A percentile compares a stretch with the other conserved stretches of the same genome.
Evolutionary conservation across 192 early-diverging fungal genomes (phyloP).

Genomic region (Cladochytrium replicatum): DNA sequence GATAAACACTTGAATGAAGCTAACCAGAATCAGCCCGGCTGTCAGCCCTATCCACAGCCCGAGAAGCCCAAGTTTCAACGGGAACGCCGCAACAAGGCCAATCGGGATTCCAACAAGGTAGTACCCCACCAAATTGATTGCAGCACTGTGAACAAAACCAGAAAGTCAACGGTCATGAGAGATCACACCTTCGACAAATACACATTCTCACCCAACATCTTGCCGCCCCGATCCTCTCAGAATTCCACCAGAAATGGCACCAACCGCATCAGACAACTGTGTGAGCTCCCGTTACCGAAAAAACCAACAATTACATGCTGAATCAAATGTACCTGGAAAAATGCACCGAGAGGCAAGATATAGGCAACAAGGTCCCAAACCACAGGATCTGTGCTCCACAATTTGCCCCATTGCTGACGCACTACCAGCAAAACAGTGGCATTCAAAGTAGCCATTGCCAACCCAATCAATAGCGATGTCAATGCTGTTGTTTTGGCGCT

Average conservation of each 20-base stretch:
- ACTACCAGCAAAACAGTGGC: conserved; percentile 37
- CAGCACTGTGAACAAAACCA: no score
- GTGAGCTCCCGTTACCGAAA: no score
- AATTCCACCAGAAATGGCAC: conserved; percentile 41
- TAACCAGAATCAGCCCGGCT: conserved; percentile 37
- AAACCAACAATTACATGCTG: no score
- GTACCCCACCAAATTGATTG: conserved; percentile 39
- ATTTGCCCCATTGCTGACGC: conserved; percentile 47
- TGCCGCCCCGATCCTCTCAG: conserved; percentile 72
- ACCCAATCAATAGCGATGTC: conserved; percentile 30
- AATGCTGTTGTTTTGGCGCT: conserved; percentile 2
- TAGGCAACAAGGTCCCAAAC: conserved; percentile 61
- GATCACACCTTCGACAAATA: no score
- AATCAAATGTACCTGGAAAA: conserved; percentile 49
- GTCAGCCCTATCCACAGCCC: conserved; percentile 41
- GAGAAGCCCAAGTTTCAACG: conserved; percentile 11
- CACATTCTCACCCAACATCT: no score
- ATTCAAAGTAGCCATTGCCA: conserved; percentile 44
- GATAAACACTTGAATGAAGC: conserved; percentile 20
- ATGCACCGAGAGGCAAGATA: conserved; percentile 69
- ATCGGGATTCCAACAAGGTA: conserved; percentile 63
- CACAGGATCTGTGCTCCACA: conserved; percentile 54
- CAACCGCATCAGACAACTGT: conserved; percentile 39
- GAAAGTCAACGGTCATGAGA: no score
- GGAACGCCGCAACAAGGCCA: conserved; percentile 34